Evolutionary conservation across 2,329 filamentous ascomycete species (phyloP), one percentile per base, ranked within the genome.

Genomic region (Plectosphaerella plurivora): DNA sequence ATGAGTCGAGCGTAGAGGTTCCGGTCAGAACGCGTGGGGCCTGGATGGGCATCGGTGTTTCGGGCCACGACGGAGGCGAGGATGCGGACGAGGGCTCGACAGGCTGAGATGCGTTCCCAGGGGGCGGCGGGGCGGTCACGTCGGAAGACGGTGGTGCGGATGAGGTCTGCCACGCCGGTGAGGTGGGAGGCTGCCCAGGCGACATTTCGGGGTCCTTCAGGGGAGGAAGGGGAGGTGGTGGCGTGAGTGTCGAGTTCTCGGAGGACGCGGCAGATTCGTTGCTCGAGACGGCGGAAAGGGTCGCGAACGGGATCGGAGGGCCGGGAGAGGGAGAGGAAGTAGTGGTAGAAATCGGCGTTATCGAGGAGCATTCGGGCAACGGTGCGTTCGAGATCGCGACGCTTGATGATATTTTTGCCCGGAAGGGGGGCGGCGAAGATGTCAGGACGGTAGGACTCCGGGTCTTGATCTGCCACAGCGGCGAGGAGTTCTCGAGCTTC

Each of bases 271-370:
- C 73, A 69, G 11, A 75, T 70, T 9, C 77, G 74, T 55, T 75
- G 73, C 41, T 73, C 69, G 39, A 81, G 72, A 46, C 71, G 73
- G 47, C 73, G 70, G 53, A 81, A 81, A 4, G 69, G 69, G 55
- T 78, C 73, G 41, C 71, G 72, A 35, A 75, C 66, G 22, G 67
- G 65, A 52, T 77, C 75, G 46, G 67, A 63, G 3, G 77, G 68
- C n/a, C 67, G 65, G 51, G 76, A 70, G 9, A 72, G 66, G 15
- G 72, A 70, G 45, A 74, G 68, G 53, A 83, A 77, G 65, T 79
- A 76, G 49, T 76, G 68, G 60, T 82, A 79, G 65, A 83, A 75
- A 41, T 76, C 73, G 61, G 79, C 70, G 58, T 81, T 81, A 55
- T 74, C 70, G 20, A 82, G 66, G 15, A 83, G 68, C 65, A 83